Conservation (phyloP, 306 rosid genomes). For the Acacia melanoxylon region DNA sequence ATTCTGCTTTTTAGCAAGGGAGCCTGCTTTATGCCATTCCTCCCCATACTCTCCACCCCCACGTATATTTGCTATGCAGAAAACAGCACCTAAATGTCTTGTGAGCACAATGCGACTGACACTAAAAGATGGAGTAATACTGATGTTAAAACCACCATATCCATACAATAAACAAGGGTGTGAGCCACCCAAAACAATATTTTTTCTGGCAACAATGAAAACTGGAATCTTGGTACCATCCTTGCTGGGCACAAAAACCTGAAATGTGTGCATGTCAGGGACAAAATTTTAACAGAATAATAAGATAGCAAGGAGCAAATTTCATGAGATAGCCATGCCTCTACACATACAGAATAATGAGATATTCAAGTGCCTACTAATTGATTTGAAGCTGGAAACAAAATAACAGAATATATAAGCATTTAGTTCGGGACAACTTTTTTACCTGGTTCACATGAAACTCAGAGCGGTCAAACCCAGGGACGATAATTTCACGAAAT, state of each 20-base stretch:
- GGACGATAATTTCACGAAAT: constrained; percentile 76
- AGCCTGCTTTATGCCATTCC: constrained; percentile 98
- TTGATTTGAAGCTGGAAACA: background rate
- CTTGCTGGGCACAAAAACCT: constrained; percentile 80
- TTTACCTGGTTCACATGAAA: constrained; percentile 79
- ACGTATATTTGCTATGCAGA: constrained; percentile 88
- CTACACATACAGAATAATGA: constrained; percentile 3
- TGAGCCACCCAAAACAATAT: constrained; percentile 80
- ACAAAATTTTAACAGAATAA: background rate
- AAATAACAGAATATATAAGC: background rate
- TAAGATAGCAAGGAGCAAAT: constrained; percentile 2
- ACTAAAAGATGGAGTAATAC: constrained; percentile 78
- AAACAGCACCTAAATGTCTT: constrained; percentile 78
- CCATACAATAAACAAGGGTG: constrained; percentile 91
- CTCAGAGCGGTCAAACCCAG: constrained; percentile 77
- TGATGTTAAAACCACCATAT: constrained; percentile 88
- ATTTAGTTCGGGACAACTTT: background rate
- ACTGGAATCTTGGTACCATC: constrained; percentile 87
- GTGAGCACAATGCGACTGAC: constrained; percentile 68
- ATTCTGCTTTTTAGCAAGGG: constrained; percentile 86
- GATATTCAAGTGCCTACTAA: constrained; percentile 14
- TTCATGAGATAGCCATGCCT: constrained; percentile 18
- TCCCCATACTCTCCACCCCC: constrained; percentile 99
- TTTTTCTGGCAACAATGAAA: constrained; percentile 72
- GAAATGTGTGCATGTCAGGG: constrained; percentile 27